These are phyloP conservation scores for Hypholoma sublateritium DNA, from an alignment of 768 basidiomycete species.

Conservation along the genomic window DNA sequence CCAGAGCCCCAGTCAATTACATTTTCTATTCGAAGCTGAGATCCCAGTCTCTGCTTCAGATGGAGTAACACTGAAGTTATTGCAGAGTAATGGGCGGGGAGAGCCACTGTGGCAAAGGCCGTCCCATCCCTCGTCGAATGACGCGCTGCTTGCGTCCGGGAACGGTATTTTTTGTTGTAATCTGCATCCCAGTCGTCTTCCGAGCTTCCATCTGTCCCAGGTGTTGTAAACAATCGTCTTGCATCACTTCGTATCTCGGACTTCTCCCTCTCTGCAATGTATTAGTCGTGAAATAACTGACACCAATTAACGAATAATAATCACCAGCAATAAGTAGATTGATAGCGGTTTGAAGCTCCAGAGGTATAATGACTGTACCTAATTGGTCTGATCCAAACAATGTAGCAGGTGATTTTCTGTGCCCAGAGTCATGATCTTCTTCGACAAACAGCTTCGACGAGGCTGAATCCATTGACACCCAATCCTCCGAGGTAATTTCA, in stretches of 20 bases:
- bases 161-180: conserved; percentile 62
- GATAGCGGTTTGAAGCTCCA: conserved; percentile 69
- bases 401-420: conserved; percentile 78
- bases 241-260: conserved; percentile 66
- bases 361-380: conserved; percentile 70
- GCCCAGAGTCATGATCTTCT: conserved; percentile 31
- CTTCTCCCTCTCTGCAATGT: conserved; percentile 58
- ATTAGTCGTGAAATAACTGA: conserved; percentile 5
- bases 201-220: conserved; percentile 21
- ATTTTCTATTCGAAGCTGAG: conserved; percentile 55
- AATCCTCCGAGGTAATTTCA: conserved; percentile 16
- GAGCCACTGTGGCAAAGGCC: conserved; percentile 82
- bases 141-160: conserved; percentile 51
- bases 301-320: background rate
- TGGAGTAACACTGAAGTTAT: conserved; percentile 75
- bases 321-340: conserved; percentile 65
- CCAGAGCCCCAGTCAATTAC: conserved; percentile 87
- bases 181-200: conserved; percentile 50
- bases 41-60: conserved; percentile 60
- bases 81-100: conserved; percentile 84
- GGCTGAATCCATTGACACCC: conserved; percentile 26
- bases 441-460: conserved; percentile 20
- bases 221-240: conserved; percentile 61
- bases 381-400: conserved; percentile 73
- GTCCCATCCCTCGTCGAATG: conserved; percentile 74